These are phyloP conservation scores for Fragaria vesca DNA, from an alignment of 306 rosid genomes.

Conservation along the genomic window DNA sequence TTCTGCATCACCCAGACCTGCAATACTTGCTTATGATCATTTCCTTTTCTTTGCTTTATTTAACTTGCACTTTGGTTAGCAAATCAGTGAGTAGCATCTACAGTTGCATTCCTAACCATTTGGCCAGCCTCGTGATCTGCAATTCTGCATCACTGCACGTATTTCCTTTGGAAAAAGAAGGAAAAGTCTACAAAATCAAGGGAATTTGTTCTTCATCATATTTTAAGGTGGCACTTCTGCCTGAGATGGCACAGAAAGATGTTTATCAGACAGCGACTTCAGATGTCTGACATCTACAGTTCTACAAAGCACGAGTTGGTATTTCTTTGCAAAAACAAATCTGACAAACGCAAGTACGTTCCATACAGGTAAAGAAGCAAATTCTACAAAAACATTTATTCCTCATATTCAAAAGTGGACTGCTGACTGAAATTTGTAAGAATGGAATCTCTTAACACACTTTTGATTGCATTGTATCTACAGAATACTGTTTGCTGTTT, in stretches of 20 bases:
- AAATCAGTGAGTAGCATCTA: neutral
- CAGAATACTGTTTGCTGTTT: neutral
- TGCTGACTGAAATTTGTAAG: neutral
- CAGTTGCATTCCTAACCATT: neutral
- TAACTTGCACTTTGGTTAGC: neutral
- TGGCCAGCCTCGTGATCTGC: neutral
- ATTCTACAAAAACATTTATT: neutral
- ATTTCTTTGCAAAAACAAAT: neutral
- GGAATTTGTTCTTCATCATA: neutral
- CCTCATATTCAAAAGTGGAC: neutral
- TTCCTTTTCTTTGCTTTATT: neutral
- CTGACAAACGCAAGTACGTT: neutral
- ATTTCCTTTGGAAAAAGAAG: neutral
- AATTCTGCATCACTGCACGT: neutral
- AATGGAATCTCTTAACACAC: neutral
- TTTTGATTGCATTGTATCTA: conserved; percentile 9
- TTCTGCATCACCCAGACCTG: neutral
- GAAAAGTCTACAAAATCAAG: neutral
- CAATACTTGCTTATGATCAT: neutral
- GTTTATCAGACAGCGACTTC: neutral
- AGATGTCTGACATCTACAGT: neutral
- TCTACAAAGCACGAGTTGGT: no score
- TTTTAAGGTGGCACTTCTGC: neutral
- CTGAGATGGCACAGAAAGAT: neutral
- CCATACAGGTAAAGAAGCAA: neutral